Evolutionary conservation across 2,329 filamentous ascomycete species (phyloP).

Genomic region (Aureobasidium sp.): DNA sequence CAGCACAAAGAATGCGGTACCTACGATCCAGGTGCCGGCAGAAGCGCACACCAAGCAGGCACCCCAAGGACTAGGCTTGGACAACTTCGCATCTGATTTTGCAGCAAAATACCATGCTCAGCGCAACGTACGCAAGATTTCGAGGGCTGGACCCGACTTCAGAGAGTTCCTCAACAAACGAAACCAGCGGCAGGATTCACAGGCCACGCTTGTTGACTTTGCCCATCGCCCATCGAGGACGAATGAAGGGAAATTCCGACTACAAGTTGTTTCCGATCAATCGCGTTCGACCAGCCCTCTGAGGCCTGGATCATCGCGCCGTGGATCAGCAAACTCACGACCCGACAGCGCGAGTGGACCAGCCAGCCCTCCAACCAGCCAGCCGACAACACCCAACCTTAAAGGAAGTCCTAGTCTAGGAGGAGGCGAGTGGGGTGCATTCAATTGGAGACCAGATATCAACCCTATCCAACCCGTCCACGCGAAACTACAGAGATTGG

Average conservation of each 20-base stretch:
- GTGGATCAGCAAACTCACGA: not conserved
- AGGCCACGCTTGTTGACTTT: conserved; percentile 9
- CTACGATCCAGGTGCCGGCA: not conserved
- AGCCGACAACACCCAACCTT: not conserved
- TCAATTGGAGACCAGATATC: conserved; percentile 1
- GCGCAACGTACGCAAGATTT: not conserved
- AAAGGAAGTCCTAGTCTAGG: not conserved
- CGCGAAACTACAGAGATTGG: not conserved
- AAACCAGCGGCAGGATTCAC: conserved; percentile 5
- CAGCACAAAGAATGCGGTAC: not conserved
- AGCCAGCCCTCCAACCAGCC: not conserved
- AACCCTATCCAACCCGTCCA: not conserved
- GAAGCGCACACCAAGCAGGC: conserved; percentile 3
- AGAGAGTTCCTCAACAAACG: not conserved
- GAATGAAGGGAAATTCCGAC: not conserved
- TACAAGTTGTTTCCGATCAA: not conserved
- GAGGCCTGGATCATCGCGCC: not conserved
- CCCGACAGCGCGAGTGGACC: not conserved
- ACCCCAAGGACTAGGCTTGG: conserved; percentile 1
- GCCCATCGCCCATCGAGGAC: conserved; percentile 1
- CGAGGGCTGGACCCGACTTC: not conserved
- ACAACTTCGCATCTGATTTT: conserved; percentile 9
- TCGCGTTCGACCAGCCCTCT: not conserved
- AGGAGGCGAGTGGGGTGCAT: not conserved
- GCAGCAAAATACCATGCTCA: not conserved